phyloP scores from a whole-genome alignment of 2,329 filamentous ascomycete species.

The Clonostachys solani region DNA sequence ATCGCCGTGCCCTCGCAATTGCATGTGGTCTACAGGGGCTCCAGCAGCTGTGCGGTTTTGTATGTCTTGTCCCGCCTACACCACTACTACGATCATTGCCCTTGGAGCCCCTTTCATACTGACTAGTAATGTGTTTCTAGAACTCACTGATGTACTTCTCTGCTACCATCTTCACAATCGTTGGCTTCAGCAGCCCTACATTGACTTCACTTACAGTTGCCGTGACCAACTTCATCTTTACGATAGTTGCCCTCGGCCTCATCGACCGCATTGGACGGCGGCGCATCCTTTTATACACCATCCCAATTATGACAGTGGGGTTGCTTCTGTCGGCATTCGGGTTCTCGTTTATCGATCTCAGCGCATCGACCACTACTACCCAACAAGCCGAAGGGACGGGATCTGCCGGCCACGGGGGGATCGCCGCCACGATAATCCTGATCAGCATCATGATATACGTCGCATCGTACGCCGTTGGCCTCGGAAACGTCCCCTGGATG shows the following conservation, averaged over 20 bases:
- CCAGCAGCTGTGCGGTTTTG: slow-evolving; percentile 85
- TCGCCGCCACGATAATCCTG: slow-evolving; percentile 58
- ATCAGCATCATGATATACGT: slow-evolving; percentile 79
- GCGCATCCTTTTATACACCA: slow-evolving; percentile 74
- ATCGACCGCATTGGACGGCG: slow-evolving; percentile 79
- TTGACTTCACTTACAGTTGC: slow-evolving; percentile 78
- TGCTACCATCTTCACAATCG: slow-evolving; percentile 72
- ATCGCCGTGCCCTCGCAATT: slow-evolving; percentile 73
- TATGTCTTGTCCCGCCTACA: slow-evolving; percentile 28
- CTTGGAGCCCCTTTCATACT: background rate
- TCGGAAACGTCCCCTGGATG: slow-evolving; percentile 95
- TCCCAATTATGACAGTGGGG: slow-evolving; percentile 78
- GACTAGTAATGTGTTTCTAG: slow-evolving; percentile 20
- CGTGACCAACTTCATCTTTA: slow-evolving; percentile 78
- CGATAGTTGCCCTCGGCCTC: slow-evolving; percentile 66
- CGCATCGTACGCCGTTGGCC: slow-evolving; percentile 77
- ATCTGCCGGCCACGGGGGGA: background rate
- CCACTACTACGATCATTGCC: background rate
- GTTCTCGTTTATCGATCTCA: slow-evolving; percentile 45
- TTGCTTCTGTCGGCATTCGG: slow-evolving; percentile 67
- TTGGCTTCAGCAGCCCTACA: slow-evolving; percentile 76
- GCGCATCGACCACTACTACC: background rate
- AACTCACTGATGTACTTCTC: slow-evolving; percentile 94
- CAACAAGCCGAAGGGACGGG: slow-evolving; percentile 8
- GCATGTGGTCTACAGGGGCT: slow-evolving; percentile 82